A percentile compares a stretch with the other conserved stretches of the same genome.
Evolutionary conservation across 2,329 filamentous ascomycete genomes (phyloP).

Genomic region (Pestalotiopsis sp.): DNA sequence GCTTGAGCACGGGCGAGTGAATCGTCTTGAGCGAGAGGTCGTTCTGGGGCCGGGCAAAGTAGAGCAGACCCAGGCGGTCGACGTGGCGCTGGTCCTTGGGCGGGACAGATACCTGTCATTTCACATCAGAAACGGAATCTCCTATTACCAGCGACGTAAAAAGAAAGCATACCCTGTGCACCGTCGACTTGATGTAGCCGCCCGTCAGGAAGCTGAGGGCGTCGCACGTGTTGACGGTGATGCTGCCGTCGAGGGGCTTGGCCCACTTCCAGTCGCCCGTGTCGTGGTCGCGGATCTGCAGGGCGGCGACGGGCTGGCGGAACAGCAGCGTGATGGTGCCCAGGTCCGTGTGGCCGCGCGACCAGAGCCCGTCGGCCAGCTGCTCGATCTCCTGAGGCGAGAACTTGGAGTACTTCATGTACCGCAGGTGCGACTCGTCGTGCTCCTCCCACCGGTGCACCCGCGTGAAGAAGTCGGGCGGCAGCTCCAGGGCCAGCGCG

Average conservation of each 20-base stretch:
- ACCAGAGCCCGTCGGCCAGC: constrained; percentile 41
- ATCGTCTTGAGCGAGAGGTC: constrained; percentile 39
- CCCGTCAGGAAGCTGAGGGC: constrained; percentile 49
- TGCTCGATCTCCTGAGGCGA: constrained; percentile 44
- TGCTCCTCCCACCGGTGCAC: constrained; percentile 22
- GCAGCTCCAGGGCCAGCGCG: constrained; percentile 21
- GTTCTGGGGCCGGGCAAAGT: constrained; percentile 50
- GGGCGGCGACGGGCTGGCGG: constrained; percentile 55
- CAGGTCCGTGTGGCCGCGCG: constrained; percentile 54
- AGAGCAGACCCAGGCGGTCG: constrained; percentile 51
- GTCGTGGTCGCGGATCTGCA: constrained; percentile 49
- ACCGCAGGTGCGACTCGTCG: constrained; percentile 31
- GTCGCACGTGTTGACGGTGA: constrained; percentile 52
- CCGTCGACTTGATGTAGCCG: constrained; percentile 40
- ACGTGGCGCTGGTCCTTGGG: constrained; percentile 45
- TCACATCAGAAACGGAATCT: too few relatives aligned
- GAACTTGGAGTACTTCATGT: constrained; percentile 54
- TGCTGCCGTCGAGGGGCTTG: constrained; percentile 45
- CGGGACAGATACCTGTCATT: constrained; percentile 35
- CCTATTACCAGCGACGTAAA: constrained; percentile 49
- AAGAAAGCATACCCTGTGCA: constrained; percentile 31
- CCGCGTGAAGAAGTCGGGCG: constrained; percentile 19
- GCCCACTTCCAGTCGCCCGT: constrained; percentile 50
- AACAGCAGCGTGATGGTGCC: constrained; percentile 58
- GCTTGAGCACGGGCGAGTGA: constrained; percentile 39